These are phyloP conservation scores for Borealophlyctis nickersoniae DNA, from an alignment of 192 early-diverging fungal species.

Conservation along the genomic window DNA sequence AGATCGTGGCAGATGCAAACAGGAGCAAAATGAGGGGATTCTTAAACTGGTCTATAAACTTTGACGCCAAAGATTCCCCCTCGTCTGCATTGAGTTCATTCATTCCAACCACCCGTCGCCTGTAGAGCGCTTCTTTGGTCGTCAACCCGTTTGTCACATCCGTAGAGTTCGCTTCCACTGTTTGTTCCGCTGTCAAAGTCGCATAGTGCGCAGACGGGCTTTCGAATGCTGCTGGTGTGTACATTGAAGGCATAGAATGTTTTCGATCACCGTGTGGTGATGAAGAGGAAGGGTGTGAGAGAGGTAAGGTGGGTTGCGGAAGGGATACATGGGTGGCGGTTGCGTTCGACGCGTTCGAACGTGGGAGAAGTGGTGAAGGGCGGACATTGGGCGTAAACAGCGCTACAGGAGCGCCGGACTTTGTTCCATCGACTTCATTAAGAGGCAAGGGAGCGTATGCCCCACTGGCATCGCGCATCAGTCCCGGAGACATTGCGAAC, in stretches of 20 bases:
- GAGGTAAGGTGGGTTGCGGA: not conserved
- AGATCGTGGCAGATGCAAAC: constrained; percentile 68
- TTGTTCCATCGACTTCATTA: too few relatives aligned
- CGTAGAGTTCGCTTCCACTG: not conserved
- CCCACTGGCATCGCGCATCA: too few relatives aligned
- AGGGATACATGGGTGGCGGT: not conserved
- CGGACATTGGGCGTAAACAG: too few relatives aligned
- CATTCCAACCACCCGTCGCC: constrained; percentile 43
- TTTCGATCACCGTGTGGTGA: not conserved
- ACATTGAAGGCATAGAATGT: not conserved
- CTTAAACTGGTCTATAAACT: constrained; percentile 84
- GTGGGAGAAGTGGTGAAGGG: too few relatives aligned
- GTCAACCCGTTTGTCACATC: constrained; percentile 16
- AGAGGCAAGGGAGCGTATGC: too few relatives aligned
- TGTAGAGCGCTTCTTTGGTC: constrained; percentile 10
- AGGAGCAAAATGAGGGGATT: constrained; percentile 81
- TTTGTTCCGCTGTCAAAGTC: constrained; percentile 8
- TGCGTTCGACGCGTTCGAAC: not conserved
- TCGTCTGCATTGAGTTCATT: constrained; percentile 71
- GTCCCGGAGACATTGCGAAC: too few relatives aligned
- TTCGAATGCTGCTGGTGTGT: not conserved
- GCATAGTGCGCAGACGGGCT: constrained; percentile 26
- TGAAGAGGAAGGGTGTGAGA: not conserved
- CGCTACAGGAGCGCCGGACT: too few relatives aligned
- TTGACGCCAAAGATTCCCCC: constrained; percentile 61